Base-by-base conservation (phyloP, 345 rosid genomes). In the Turritis glabra region DNA sequence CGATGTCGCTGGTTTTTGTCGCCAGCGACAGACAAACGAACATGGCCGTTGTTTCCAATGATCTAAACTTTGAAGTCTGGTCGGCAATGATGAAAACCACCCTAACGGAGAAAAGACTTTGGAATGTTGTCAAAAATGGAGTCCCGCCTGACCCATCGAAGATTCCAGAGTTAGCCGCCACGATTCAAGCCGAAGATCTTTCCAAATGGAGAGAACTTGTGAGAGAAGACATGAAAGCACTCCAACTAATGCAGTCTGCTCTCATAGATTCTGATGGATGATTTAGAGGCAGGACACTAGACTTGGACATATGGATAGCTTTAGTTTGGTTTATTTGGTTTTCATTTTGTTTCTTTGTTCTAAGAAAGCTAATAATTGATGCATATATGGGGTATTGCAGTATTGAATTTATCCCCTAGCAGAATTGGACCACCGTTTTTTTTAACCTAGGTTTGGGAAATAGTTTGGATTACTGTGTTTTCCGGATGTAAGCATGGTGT, bases 41-140 rank as follows among this genome's bases (percentile, higher is more conserved):
- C n/a, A n/a, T n/a, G n/a, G n/a, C n/a, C n/a, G n/a, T n/a, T n/a
- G n/a, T 58, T n/a, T 30, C 48, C 59, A 50, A 48, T 27, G 69
- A 61, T 2, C 8, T 61, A 0, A 17, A 43, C 64, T 9, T 63
- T 1, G 46, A 63, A 29, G 12, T 4, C 5, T 73, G 71, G 77
- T 5, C 47, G 3, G 27, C 15, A 8, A 2, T 10, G 54, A 50
- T 9, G 44, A 73, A 64, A 73, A 4, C 21, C 0, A 64, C 38
- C 18, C 57, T 73, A 4, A 26, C 12, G 8, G 35, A 29, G 47
- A 17, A 64, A 30, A 35, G 46, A 15, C 55, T 73, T n/a, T 73
- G 64, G 77, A 70, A 63, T 30, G 63, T 73, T 0, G 55, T 72
- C 1, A 69, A 19, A 2, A 72, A 48, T 11, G 43, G 76, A 25